phyloP scores from a whole-genome alignment of 2,329 filamentous ascomycete genomes.

The Ceratocystis ficicola region DNA sequence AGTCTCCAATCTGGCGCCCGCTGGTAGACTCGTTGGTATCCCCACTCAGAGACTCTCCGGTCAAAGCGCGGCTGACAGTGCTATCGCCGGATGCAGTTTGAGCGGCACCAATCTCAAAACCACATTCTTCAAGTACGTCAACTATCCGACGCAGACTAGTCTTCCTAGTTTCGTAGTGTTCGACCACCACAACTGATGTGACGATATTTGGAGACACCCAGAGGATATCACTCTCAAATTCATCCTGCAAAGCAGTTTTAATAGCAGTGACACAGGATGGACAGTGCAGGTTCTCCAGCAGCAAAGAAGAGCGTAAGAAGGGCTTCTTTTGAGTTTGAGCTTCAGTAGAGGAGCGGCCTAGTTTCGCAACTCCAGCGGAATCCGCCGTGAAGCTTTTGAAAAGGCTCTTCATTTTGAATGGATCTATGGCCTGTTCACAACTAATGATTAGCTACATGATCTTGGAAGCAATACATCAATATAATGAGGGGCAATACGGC shows the following conservation, averaged over 20 bases:
- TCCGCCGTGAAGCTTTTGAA: not conserved
- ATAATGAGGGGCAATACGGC: no score
- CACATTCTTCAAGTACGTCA: constrained; percentile 41
- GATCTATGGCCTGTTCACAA: no score
- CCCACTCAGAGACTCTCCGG: not conserved
- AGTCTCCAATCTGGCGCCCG: not conserved
- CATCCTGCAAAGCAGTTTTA: constrained; percentile 42
- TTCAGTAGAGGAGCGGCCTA: not conserved
- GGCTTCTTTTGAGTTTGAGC: not conserved
- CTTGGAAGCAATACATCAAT: no score
- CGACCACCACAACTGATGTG: constrained; percentile 54
- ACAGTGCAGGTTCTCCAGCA: constrained; percentile 66
- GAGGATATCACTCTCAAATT: constrained; percentile 35
- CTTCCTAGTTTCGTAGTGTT: constrained; percentile 36
- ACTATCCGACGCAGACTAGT: constrained; percentile 36
- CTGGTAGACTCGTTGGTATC: not conserved
- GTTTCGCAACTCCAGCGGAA: not conserved
- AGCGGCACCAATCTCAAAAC: constrained; percentile 40
- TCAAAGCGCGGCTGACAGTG: constrained; percentile 26
- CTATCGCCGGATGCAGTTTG: constrained; percentile 30
- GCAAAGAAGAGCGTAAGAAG: constrained; percentile 29
- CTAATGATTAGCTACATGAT: no score
- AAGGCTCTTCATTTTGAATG: not conserved
- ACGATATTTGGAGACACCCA: constrained; percentile 60
- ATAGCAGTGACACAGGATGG: constrained; percentile 61